Evolutionary conservation across 345 rosid species (phyloP).

Genomic region (Eucalyptus victrix): DNA sequence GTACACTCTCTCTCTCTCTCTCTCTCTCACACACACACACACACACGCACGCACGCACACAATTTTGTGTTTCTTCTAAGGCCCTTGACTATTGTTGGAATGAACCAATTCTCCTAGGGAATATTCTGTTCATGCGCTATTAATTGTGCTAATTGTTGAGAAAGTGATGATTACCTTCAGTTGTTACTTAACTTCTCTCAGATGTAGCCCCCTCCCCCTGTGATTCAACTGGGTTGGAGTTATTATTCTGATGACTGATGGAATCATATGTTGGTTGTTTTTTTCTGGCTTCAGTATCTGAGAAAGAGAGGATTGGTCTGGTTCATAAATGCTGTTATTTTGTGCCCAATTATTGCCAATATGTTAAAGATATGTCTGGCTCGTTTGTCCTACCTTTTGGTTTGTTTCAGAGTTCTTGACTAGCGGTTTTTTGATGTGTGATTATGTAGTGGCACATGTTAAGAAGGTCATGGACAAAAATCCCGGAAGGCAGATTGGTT

Average conservation of each 20-base stretch:
- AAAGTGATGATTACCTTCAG: not conserved
- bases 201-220: not conserved
- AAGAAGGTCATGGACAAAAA: constrained; percentile 59
- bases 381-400: not conserved
- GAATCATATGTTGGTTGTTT: not conserved
- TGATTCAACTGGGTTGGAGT: not conserved
- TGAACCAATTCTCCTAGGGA: not conserved
- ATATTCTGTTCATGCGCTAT: not conserved
- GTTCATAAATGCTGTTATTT: not conserved
- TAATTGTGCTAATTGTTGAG: not conserved
- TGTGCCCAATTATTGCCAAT: not conserved
- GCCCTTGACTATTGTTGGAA: not conserved
- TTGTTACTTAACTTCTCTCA: not conserved
- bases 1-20: not conserved
- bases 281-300: not conserved
- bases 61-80: not conserved
- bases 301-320: not conserved
- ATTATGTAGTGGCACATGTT: constrained; percentile 37
- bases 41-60: too few relatives aligned
- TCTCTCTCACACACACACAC: not conserved
- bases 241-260: not conserved
- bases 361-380: not conserved
- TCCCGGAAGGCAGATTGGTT: constrained; percentile 37
- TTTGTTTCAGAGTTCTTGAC: not conserved
- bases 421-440: not conserved